These are phyloP conservation scores for Trametes pubescens DNA, from an alignment of 1,284 basidiomycete species.

Conservation along the genomic window DNA sequence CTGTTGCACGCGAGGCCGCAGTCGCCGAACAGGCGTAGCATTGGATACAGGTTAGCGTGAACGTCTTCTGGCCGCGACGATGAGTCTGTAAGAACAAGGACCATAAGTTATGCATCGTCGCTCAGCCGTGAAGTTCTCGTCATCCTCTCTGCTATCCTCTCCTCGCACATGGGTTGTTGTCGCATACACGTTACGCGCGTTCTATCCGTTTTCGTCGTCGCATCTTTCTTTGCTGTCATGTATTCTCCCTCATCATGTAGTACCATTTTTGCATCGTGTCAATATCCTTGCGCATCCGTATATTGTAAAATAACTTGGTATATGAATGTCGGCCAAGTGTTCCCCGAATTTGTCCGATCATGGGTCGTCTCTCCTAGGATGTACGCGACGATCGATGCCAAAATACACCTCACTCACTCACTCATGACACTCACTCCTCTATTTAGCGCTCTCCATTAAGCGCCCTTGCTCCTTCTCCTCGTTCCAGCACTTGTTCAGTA, in stretches of 20 bases:
- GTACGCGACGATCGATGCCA: no score
- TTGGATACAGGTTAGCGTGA: constrained; percentile 28
- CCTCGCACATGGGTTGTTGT: background rate
- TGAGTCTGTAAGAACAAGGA: background rate
- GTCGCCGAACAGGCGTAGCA: constrained; percentile 28
- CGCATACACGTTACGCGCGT: background rate
- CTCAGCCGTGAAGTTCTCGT: background rate
- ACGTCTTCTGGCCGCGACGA: background rate
- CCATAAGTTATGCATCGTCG: background rate
- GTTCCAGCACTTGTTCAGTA: no score
- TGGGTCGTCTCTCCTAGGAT: no score
- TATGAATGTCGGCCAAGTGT: no score
- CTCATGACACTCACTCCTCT: no score
- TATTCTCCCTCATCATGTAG: background rate
- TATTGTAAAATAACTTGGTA: no score
- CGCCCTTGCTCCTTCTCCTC: no score
- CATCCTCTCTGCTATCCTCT: no score
- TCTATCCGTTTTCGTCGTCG: background rate
- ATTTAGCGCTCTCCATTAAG: no score
- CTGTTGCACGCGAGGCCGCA: constrained; percentile 20
- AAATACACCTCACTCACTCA: no score
- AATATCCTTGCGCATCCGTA: no score
- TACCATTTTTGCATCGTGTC: background rate
- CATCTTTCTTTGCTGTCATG: background rate
- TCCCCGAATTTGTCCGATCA: no score